Evolutionary conservation across 305 asterid species (phyloP), one percentile per base, ranked within the genome.

Genomic region (Fraxinus greggii): DNA sequence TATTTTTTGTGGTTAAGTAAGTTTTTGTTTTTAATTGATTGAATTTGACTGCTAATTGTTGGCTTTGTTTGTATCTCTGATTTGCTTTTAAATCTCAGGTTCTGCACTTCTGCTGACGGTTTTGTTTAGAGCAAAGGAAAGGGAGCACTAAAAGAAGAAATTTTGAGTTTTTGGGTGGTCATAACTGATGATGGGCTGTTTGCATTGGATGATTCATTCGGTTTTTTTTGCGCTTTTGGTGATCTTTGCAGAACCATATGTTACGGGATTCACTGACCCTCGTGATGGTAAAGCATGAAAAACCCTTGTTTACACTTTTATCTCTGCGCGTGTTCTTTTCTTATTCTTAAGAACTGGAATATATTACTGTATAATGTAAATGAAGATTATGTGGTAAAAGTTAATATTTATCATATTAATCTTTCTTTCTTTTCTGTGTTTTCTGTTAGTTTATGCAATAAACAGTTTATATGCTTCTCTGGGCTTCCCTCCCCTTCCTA

Each of bases 361-460:
- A 36, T 81, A 35, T 32, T 61, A 24, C 33, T 63, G 17, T 63
- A 51, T 17, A 51, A 51, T 51, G 63, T 51, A 63, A 63, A 24
- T 63, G 32, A 23, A 8, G 6, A 23, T 7, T 63, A 63, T 23
- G 17, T 63, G 72, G 15, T 24, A 56, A 24, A 63, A 29, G 40
- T 33, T 31, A 28, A 29, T 69, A 69, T 29, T 69, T 69, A 69
- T 69, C 23, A 69, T 29, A 31, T 69, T 69, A 31, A 24, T 77
- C 78, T 36, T 19, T 31, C 70, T 17, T 51, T 51, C 40, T 85
- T 9, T 81, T 40, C 51, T 15, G 9, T 84, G 72, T 5, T 84
- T 56, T 72, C 40, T 84, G 73, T 76, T 93, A 96, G 99, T 96
- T 77, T 86, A 80, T 88, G 99, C 98, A 29, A 90, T 96, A 76